These are phyloP conservation scores for Paraglomus brasilianum DNA, from an alignment of 192 early-diverging fungal species.

Conservation along the genomic window DNA sequence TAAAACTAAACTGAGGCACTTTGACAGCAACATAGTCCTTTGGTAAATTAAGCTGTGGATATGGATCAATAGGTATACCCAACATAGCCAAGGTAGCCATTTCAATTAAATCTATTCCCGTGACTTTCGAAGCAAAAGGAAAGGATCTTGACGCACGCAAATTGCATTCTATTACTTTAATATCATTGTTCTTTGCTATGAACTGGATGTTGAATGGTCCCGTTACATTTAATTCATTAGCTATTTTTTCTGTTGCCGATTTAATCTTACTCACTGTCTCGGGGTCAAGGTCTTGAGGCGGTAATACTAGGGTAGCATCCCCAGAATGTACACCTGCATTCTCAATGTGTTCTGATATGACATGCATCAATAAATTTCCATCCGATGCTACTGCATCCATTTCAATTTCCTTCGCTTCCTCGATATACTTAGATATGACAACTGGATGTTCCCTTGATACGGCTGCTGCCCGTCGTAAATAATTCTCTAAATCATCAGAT, in stretches of 20 bases:
- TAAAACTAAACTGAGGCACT: conserved; percentile 98
- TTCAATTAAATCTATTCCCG: conserved; percentile 93
- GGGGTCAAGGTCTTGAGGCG: conserved; percentile 93
- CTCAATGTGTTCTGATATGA: conserved; percentile 97
- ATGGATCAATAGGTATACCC: conserved; percentile 74
- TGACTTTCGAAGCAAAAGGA: conserved; percentile 97
- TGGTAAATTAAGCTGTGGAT: conserved; percentile 68
- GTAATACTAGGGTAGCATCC: conserved; percentile 93
- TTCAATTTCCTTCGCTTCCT: conserved; percentile 98
- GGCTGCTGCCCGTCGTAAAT: conserved; percentile 85
- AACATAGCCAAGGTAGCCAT: conserved; percentile 96
- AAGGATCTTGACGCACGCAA: conserved; percentile 94
- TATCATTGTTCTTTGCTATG: conserved; percentile 98
- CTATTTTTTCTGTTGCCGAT: conserved; percentile 88
- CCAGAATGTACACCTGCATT: conserved; percentile 99
- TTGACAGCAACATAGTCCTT: conserved; percentile 93
- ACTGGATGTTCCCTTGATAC: conserved; percentile 95
- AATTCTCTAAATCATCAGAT: conserved; percentile 76
- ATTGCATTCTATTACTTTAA: conserved; percentile 99
- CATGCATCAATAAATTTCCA: conserved; percentile 92
- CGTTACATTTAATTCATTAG: conserved; percentile 90
- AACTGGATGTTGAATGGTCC: conserved; percentile 99
- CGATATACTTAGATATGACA: conserved; percentile 98
- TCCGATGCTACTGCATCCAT: conserved; percentile 96
- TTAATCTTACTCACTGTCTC: conserved; percentile 94